Evolutionary conservation across 164 flowering plant genomes (phyloP), one percentile per base, ranked within the genome.

Genomic region (Dillenia suffruticosa): DNA sequence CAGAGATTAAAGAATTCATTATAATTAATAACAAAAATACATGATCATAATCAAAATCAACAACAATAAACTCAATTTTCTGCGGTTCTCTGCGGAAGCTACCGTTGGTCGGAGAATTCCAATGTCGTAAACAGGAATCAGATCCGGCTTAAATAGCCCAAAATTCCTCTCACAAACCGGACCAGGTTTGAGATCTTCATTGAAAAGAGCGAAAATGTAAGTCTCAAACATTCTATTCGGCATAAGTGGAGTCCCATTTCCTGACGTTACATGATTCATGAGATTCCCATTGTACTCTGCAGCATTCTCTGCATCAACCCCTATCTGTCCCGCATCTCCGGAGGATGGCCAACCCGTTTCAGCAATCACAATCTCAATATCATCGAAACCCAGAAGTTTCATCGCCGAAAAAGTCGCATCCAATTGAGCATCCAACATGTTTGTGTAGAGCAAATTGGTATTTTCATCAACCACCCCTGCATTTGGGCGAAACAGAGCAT

Each of bases 311-410:
- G 61, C 54, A 53, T 81, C 84, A 8, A 76, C 87, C 1, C 83
- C 88, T 9, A 74, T 19, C 63, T 89, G 89, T 5, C 72, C 63
- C 0, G 72, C 10, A 15, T 87, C 96, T 1, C 88, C 91, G 2
- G 17, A 49, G 0, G 91, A 87, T 0, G 93, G 96, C 96, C 93
- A 87, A 0, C 91, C 91, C 2, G 89, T 89, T 61, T 89, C 93
- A 40, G 88, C 91, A 46, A 89, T 81, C 7, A 85, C 92, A 53
- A 89, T 84, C 47, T 81, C 88, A 2, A 89, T 24, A 40, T 87
- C 89, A 0, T n/a, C 40, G 24, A 75, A 89, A 0, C 83, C 92
- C 2, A 82, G 66, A 1, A 66, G 66, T 56, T 81, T 82, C 81
- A 89, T 68, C 0, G 90, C 91, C 0, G 91, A 74, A 56, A 58